Percentiles rank a stretch among this genome's conserved stretches.
Evolutionary conservation across 2,329 filamentous ascomycete genomes (phyloP).

Genomic region (Cladosporium sp.): DNA sequence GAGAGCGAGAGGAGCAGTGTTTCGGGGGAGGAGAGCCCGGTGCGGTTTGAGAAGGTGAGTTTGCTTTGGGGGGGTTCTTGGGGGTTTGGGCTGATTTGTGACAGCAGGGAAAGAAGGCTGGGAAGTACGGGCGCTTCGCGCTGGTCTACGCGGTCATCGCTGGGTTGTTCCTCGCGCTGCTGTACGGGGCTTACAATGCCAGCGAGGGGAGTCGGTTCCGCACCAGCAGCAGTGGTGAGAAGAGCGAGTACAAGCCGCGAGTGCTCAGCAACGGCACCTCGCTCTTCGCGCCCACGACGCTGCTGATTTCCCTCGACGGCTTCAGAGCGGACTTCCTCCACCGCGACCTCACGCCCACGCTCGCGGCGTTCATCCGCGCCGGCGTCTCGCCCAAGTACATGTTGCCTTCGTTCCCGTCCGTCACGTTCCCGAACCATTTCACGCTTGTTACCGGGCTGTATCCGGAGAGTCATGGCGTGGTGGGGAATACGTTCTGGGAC

Average conservation of each 20-base stretch:
- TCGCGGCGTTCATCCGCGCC: slow-evolving; percentile 70
- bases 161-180: slow-evolving; percentile 49
- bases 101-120: slow-evolving; percentile 40
- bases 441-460: slow-evolving; percentile 88
- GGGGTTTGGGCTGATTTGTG: slow-evolving; percentile 26
- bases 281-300: slow-evolving; percentile 82
- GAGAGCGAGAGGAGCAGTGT: slow-evolving; percentile 14
- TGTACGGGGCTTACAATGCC: slow-evolving; percentile 52
- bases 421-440: slow-evolving; percentile 94
- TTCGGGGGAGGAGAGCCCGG: slow-evolving; percentile 5
- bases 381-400: slow-evolving; percentile 90
- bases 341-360: slow-evolving; percentile 72
- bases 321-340: slow-evolving; percentile 92
- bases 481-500: slow-evolving; percentile 95
- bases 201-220: slow-evolving; percentile 30
- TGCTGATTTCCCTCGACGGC: slow-evolving; percentile 89
- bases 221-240: background rate
- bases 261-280: slow-evolving; percentile 73
- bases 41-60: background rate
- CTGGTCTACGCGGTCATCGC: slow-evolving; percentile 41
- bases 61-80: slow-evolving; percentile 2
- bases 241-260: slow-evolving; percentile 13
- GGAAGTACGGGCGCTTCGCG: slow-evolving; percentile 44
- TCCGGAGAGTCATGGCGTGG: slow-evolving; percentile 85
- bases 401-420: slow-evolving; percentile 88